A percentile compares a stretch with the other conserved stretches of the same genome.
These are phyloP conservation scores for Volvariella volvacea DNA, from an alignment of 1,284 basidiomycete species.

Conservation along the genomic window DNA sequence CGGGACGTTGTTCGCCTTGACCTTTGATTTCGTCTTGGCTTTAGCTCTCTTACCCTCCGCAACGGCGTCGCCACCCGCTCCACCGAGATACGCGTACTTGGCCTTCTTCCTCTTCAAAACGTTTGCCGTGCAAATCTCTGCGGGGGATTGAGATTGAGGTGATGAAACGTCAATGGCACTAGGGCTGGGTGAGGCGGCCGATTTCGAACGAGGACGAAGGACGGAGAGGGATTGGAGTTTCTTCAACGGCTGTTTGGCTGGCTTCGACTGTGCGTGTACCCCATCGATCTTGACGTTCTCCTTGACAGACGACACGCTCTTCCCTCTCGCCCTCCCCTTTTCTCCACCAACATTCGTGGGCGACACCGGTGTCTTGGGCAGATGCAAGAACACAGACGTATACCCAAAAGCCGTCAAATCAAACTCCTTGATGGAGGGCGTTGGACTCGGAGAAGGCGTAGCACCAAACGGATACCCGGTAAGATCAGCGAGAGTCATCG, in stretches of 20 bases:
- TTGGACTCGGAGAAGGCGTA: conserved; percentile 17
- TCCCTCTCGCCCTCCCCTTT: too few species aligned
- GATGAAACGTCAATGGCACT: conserved; percentile 12
- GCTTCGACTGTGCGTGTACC: conserved; percentile 11
- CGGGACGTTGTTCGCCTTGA: conserved; percentile 13
- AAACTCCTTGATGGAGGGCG: conserved; percentile 35
- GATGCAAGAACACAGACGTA: conserved; percentile 54
- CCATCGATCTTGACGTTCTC: too few species aligned
- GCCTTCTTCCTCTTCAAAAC: conserved; percentile 40
- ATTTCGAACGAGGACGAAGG: conserved; percentile 28
- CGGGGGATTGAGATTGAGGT: conserved; percentile 7
- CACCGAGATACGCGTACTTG: conserved; percentile 25
- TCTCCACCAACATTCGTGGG: conserved; percentile 19
- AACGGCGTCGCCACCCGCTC: too few species aligned
- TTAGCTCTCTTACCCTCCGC: too few species aligned
- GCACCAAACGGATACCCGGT: too few species aligned
- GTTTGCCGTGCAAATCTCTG: conserved; percentile 21
- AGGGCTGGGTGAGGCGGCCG: conserved; percentile 28
- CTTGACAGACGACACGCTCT: too few species aligned
- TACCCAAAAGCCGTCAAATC: conserved; percentile 58
- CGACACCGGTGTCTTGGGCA: conserved; percentile 44
- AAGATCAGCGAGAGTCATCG: too few species aligned
- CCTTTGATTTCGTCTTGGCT: neutral
- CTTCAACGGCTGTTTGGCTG: conserved; percentile 15
- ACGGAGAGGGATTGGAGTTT: conserved; percentile 41